Conservation (phyloP, 129 eudicot genomes). For the sunflower (Helianthus annuus) region HanXRQr2.0-SUNRISE NC_035440.2:105168639-105169138, state of each 20-base stretch:
- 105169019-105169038: conserved; percentile 90
- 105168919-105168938: background rate
- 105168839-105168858: background rate
- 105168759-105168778: too few species aligned
- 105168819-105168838: too few species aligned
- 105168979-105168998: background rate
- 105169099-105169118: conserved; percentile 72
- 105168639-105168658: background rate
- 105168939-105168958: background rate
- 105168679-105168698: too few species aligned
- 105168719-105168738: too few species aligned
- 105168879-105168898: background rate
- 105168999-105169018: conserved; percentile 77
- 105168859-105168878: background rate
- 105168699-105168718: too few species aligned
- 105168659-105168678: too few species aligned
- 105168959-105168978: background rate
- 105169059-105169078: conserved; percentile 67
- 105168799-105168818: too few species aligned
- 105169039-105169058: conserved; percentile 77
- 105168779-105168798: too few species aligned
- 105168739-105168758: too few species aligned
- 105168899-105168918: background rate
- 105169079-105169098: conserved; percentile 58
- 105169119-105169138: conserved; percentile 74